Conservation (phyloP, 192 early-diverging fungal species). For the Pilaira anomala region DNA sequence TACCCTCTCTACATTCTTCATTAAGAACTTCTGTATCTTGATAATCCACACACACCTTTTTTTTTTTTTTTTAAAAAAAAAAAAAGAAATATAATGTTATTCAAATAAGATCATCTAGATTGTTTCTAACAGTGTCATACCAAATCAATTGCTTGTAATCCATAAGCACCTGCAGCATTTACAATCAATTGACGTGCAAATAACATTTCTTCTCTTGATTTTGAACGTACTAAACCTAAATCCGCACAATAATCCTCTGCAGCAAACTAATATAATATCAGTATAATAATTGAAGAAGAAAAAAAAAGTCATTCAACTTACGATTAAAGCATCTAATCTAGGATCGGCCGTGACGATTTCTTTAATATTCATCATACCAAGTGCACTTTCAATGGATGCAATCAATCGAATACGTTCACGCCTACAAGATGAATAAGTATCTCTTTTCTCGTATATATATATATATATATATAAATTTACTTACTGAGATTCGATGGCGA, state of each 20-base stretch:
- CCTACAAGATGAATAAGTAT: slow-evolving; percentile 31
- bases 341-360: slow-evolving; percentile 74
- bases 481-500: slow-evolving; percentile 63
- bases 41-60: slow-evolving; percentile 86
- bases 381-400: slow-evolving; percentile 85
- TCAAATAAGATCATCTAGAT: background rate
- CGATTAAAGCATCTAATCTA: slow-evolving; percentile 78
- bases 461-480: background rate
- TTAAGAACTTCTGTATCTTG: slow-evolving; percentile 59
- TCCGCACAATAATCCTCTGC: slow-evolving; percentile 97
- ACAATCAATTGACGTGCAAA: slow-evolving; percentile 78
- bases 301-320: slow-evolving; percentile 21
- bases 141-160: slow-evolving; percentile 91
- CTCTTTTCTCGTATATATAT: background rate
- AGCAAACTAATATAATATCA: slow-evolving; percentile 56
- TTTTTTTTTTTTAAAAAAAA: background rate
- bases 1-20: slow-evolving; percentile 84
- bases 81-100: background rate
- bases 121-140: slow-evolving; percentile 35
- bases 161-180: slow-evolving; percentile 77
- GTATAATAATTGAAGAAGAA: background rate
- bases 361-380: slow-evolving; percentile 81
- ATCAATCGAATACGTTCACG: slow-evolving; percentile 73
- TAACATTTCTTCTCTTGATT: slow-evolving; percentile 68
- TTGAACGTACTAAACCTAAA: slow-evolving; percentile 73